Percentiles rank a stretch among this genome's conserved stretches.
Conservation (phyloP, 1,284 basidiomycete species). For the Ganoderma meredithae region DNA sequence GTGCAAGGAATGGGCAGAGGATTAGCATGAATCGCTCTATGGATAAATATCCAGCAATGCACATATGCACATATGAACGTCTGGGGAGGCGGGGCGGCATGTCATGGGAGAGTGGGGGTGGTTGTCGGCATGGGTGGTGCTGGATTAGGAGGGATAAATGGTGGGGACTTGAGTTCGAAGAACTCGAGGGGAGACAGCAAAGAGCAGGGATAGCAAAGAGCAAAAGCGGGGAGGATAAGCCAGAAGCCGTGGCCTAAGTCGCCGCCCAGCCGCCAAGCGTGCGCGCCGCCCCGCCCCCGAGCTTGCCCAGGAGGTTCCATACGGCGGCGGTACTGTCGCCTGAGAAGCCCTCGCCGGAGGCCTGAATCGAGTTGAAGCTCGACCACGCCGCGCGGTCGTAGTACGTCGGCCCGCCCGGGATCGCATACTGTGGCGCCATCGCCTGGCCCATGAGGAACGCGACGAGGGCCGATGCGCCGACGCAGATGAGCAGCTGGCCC, state of each 20-base stretch:
- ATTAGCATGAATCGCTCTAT: constrained; percentile 34
- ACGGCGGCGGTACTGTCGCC: constrained; percentile 56
- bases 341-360: constrained; percentile 70
- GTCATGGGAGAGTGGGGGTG: constrained; percentile 21
- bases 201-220: not conserved
- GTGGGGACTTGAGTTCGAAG: not conserved
- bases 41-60: constrained; percentile 25
- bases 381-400: constrained; percentile 82
- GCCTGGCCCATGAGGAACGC: constrained; percentile 64
- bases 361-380: constrained; percentile 75
- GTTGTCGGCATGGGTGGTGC: constrained; percentile 9
- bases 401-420: constrained; percentile 73
- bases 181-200: not conserved
- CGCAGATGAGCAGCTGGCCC: constrained; percentile 56
- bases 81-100: constrained; percentile 7
- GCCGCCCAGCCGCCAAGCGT: constrained; percentile 74
- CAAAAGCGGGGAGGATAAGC: not conserved
- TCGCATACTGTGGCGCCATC: constrained; percentile 61
- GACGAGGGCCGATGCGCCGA: constrained; percentile 64
- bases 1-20: constrained; percentile 35
- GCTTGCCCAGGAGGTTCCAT: constrained; percentile 67
- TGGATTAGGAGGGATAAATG: not conserved
- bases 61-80: constrained; percentile 32
- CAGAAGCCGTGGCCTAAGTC: constrained; percentile 36
- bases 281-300: constrained; percentile 74